Percentiles rank a stretch among this genome's conserved stretches.
Conservation (phyloP, 2,329 filamentous ascomycete species). For the Macrophomina pseudophaseolina region DNA sequence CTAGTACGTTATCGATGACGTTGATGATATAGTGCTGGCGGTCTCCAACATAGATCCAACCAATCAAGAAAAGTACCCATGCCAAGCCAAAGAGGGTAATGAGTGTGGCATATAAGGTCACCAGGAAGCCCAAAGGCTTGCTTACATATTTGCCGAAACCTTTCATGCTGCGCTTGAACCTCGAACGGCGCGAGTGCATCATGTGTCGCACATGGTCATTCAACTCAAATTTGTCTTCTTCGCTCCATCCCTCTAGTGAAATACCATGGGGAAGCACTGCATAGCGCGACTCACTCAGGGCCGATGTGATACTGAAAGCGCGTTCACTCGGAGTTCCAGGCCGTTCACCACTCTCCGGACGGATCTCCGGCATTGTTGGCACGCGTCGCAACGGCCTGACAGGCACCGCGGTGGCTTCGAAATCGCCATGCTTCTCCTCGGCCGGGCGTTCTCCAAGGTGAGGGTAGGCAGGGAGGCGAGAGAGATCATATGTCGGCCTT, state of each 20-base stretch:
- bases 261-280: conserved; percentile 79
- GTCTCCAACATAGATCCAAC: conserved; percentile 78
- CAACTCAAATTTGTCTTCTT: conserved; percentile 74
- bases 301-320: conserved; percentile 48
- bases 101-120: conserved; percentile 80
- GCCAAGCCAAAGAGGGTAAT: conserved; percentile 85
- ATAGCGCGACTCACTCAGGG: conserved; percentile 72
- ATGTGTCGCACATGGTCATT: conserved; percentile 89
- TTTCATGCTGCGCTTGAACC: conserved; percentile 78
- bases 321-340: conserved; percentile 23
- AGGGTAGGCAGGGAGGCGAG: conserved; percentile 35
- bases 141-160: conserved; percentile 81
- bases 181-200: conserved; percentile 79
- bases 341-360: neutral
- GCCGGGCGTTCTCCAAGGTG: neutral
- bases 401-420: neutral
- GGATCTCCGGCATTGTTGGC: conserved; percentile 6
- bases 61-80: conserved; percentile 91
- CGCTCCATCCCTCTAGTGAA: conserved; percentile 74
- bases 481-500: conserved; percentile 75
- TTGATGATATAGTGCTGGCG: conserved; percentile 63
- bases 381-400: conserved; percentile 27
- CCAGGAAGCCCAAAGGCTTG: conserved; percentile 78
- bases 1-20: conserved; percentile 59
- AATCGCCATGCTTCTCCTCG: neutral